A percentile compares a stretch with the other conserved stretches of the same genome.
Conservation (phyloP, 139 green algal genomes). For the Picochlorum sp. region DNA sequence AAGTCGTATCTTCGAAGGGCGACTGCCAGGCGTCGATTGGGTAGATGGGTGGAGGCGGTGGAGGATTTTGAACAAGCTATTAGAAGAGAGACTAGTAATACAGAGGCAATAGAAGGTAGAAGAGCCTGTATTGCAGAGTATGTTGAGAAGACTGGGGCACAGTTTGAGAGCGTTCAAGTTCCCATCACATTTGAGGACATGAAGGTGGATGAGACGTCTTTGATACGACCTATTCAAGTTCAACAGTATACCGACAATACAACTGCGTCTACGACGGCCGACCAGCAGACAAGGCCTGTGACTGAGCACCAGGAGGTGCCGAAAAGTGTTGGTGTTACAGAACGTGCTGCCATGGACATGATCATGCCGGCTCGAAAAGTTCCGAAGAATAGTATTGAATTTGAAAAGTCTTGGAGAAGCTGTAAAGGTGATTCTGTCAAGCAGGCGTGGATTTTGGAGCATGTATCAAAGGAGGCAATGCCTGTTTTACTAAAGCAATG, state of each 20-base stretch:
- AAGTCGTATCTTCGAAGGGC: conserved; percentile 54
- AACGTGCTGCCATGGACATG: neutral
- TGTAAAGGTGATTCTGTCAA: conserved; percentile 29
- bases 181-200: conserved; percentile 1
- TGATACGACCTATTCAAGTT: no score
- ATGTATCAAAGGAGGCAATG: conserved; percentile 38
- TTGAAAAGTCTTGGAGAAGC: conserved; percentile 56
- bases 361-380: neutral
- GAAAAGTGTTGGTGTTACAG: neutral
- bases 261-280: no score
- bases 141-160: conserved; percentile 4
- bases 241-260: no score
- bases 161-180: conserved; percentile 9
- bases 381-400: conserved; percentile 42
- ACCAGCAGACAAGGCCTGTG: no score
- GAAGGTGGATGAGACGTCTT: no score
- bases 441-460: conserved; percentile 48
- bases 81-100: conserved; percentile 51
- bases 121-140: neutral
- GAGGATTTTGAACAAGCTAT: conserved; percentile 60
- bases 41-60: conserved; percentile 33
- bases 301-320: neutral
- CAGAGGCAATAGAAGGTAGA: conserved; percentile 33
- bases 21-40: conserved; percentile 38
- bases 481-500: conserved; percentile 48